Evolutionary conservation across 805 yeast genomes (phyloP), one percentile per base, ranked within the genome.

Genomic region (Wickerhamiella galacta): DNA sequence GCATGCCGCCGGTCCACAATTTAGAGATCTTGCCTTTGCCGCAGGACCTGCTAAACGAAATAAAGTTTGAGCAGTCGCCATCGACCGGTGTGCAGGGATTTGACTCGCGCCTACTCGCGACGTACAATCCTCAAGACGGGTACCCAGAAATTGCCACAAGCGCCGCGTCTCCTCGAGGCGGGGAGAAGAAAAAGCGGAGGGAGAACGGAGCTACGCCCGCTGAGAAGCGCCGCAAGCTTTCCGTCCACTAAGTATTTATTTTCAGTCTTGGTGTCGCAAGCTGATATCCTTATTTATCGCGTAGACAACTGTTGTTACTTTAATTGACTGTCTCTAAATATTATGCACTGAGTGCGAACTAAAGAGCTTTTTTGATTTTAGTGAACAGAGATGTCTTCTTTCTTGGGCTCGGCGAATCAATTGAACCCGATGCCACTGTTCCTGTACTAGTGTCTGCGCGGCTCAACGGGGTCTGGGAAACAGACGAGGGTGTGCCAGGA

Each of bases 11-110:
- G 8, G 28, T 36, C 11, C 30, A 29, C 19, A 38, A 30, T 16
- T 31, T 23, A n/a, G 30, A 23, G n/a, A 30, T 40, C 1, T 70
- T 72, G 6, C 61, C 64, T 21, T 53, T 64, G 6, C 60, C 72
- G 15, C 60, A 64, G 23, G 73, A 70, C 25, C 56, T 64, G 5
- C 57, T 57, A n/a, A 50, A 66, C 33, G 56, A 77, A 20, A 54
- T 80, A 36, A 59, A 60, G 39, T 72, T 80, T 39, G 79, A 74
- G 28, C 71, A 66, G 42, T 72, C 81, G 2, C 66, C 76, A 0
- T 64, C 68, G 12, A 62, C 70, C 35, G 90, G 90, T 1, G 66
- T 80, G 11, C 81, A 85, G 0, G 92, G 87, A 0, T 77, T 79
- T 47, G 78, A 76, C 42, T 57, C 77, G 7, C 57, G 71, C 3